These are phyloP conservation scores for Penicillium maclennaniae DNA, from an alignment of 495 filamentous ascomycete genomes.

Conservation along the genomic window DNA sequence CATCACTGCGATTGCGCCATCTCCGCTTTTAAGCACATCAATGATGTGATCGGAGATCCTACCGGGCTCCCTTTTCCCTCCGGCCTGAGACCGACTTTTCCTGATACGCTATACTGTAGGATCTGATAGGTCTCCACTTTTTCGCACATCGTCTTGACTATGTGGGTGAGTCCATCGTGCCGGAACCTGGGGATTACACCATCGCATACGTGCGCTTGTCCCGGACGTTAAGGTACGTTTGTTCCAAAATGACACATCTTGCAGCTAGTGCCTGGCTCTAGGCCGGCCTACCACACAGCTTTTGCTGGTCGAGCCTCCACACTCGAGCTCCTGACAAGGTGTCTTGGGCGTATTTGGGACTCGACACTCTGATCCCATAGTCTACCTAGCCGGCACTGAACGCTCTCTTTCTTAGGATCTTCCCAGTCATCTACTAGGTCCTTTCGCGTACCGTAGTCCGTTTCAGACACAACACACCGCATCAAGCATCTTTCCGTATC, in stretches of 20 bases:
- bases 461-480: background rate
- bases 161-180: background rate
- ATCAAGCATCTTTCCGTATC: background rate
- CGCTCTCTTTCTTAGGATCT: background rate
- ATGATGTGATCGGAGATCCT: background rate
- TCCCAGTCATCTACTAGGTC: background rate
- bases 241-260: background rate
- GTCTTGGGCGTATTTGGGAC: no score
- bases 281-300: background rate
- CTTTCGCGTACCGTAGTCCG: background rate
- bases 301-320: background rate
- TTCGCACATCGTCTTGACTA: background rate
- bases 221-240: background rate
- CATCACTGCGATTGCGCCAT: slow-evolving; percentile 23
- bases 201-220: background rate
- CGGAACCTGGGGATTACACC: background rate
- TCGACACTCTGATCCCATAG: no score
- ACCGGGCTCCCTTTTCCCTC: background rate
- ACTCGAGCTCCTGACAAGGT: background rate
- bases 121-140: background rate
- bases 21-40: slow-evolving; percentile 20
- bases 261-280: background rate
- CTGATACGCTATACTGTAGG: background rate
- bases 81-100: background rate
- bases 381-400: no score